A percentile compares a stretch with the other conserved stretches of the same genome.
phyloP scores from a whole-genome alignment of 2,329 filamentous ascomycete genomes.

The Fusarium algeriense region DNA sequence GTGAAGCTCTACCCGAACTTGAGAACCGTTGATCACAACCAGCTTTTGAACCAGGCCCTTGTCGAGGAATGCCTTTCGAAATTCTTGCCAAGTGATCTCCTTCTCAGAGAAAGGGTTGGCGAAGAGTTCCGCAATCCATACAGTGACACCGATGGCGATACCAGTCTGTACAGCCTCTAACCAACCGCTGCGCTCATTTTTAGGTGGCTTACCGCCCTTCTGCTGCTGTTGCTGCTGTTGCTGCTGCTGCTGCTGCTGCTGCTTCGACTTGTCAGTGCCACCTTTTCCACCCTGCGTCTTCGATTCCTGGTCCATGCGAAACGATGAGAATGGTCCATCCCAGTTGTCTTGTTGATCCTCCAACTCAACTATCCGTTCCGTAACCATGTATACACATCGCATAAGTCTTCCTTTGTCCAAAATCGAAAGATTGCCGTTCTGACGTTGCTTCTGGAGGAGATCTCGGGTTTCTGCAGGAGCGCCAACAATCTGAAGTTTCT shows the following conservation, averaged over 20 bases:
- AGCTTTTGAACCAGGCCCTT: constrained; percentile 97
- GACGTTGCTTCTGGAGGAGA: constrained; percentile 65
- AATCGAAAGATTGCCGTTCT: constrained; percentile 65
- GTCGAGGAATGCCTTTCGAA: constrained; percentile 91
- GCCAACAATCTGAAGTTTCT: constrained; percentile 74
- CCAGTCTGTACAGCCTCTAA: constrained; percentile 53
- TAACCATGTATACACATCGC: constrained; percentile 54
- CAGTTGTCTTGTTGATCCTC: constrained; percentile 39
- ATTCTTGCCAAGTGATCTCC: constrained; percentile 98
- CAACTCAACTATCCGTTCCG: constrained; percentile 52
- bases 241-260: too few relatives aligned
- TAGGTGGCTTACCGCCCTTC: constrained; percentile 50
- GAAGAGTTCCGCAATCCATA: constrained; percentile 58
- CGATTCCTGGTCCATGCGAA: constrained; percentile 39
- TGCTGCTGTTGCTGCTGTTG: constrained; percentile 47
- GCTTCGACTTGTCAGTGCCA: constrained; percentile 41
- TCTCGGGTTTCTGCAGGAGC: constrained; percentile 76
- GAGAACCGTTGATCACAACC: constrained; percentile 77
- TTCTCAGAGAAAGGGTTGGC: constrained; percentile 60
- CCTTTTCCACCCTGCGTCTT: constrained; percentile 42
- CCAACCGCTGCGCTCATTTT: constrained; percentile 53
- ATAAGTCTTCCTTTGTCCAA: constrained; percentile 55
- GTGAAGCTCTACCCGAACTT: constrained; percentile 84
- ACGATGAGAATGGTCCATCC: constrained; percentile 38
- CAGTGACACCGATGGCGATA: constrained; percentile 65